These are phyloP conservation scores for Quaeritorhiza haematococci DNA, from an alignment of 371 early-diverging fungal genomes.

Conservation along the genomic window DNA sequence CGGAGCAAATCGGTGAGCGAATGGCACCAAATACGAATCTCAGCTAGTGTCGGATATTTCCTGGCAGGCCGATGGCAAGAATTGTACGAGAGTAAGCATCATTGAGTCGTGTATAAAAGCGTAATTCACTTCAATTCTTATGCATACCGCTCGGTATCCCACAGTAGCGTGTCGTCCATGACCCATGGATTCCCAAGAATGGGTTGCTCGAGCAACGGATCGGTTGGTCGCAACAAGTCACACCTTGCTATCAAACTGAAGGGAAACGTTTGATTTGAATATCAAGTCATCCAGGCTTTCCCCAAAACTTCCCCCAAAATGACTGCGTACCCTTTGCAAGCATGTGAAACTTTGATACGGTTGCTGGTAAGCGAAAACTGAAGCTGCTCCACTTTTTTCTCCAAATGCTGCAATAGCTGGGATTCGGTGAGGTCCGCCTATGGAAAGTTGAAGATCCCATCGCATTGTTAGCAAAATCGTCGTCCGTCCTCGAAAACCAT, in stretches of 20 bases:
- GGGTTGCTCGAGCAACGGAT: conserved; percentile 12
- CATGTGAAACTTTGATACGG: conserved; percentile 21
- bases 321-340: conserved; percentile 11
- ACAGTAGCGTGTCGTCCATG: conserved; percentile 1
- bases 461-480: too few species aligned
- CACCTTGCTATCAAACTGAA: conserved; percentile 8
- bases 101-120: too few species aligned
- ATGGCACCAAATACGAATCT: conserved; percentile 24
- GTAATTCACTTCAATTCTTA: too few species aligned
- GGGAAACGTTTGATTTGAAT: neutral
- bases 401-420: conserved; percentile 16
- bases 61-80: too few species aligned
- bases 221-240: conserved; percentile 11
- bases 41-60: conserved; percentile 4
- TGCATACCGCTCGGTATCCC: too few species aligned
- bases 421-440: conserved; percentile 12
- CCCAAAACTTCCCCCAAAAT: neutral
- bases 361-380: conserved; percentile 17
- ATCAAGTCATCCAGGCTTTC: neutral
- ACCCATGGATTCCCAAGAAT: conserved; percentile 10
- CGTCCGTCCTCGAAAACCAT: too few species aligned
- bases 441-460: too few species aligned
- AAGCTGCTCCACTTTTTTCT: conserved; percentile 22
- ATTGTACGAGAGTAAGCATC: too few species aligned
- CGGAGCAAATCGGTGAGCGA: conserved; percentile 24